Evolutionary conservation across 2,329 filamentous ascomycete species (phyloP).

Genomic region (Sclerotinia borealis): DNA sequence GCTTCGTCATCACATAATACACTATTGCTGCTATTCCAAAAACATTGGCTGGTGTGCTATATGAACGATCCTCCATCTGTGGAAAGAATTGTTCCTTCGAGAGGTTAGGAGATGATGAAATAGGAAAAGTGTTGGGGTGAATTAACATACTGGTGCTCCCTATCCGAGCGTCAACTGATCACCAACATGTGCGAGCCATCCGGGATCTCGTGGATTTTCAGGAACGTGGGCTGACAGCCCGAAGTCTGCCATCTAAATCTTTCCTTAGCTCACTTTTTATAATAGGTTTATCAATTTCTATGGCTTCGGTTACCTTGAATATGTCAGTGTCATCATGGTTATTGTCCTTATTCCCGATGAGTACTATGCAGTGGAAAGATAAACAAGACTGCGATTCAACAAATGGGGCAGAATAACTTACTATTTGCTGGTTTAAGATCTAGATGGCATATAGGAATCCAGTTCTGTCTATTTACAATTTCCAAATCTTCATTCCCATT

Average conservation of each 20-base stretch:
- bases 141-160: not conserved
- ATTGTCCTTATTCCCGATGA: not conserved
- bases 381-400: not conserved
- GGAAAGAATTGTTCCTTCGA: not conserved
- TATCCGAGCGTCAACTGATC: not conserved
- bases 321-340: not conserved
- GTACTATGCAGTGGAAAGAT: not conserved
- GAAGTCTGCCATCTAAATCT: not conserved
- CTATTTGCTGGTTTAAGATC: not conserved
- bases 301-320: not conserved
- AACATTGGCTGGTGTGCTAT: not conserved
- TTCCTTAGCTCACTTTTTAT: not conserved
- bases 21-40: not conserved
- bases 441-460: not conserved
- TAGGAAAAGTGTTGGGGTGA: not conserved
- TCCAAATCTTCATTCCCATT: not conserved
- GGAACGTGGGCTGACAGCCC: not conserved
- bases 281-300: not conserved
- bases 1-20: not conserved
- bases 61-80: not conserved
- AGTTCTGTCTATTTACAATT: not conserved
- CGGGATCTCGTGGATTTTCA: not conserved
- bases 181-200: not conserved
- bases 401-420: not conserved
- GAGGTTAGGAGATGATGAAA: not conserved